Evolutionary conservation across 495 filamentous ascomycete genomes (phyloP).

Genomic region (Trichoderma virens): DNA sequence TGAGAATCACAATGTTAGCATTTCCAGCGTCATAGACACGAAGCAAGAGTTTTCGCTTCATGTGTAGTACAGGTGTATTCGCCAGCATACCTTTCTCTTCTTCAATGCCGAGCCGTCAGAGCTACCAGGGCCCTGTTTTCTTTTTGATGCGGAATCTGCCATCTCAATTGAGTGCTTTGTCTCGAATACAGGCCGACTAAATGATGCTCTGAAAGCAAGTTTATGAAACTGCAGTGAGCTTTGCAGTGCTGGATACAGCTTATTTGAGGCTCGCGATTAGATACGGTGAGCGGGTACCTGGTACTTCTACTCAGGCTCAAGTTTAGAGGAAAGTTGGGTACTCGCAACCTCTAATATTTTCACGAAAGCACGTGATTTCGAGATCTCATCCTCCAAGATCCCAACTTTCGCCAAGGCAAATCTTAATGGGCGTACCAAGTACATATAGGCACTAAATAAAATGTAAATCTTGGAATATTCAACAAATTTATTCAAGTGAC

Average conservation of each 20-base stretch:
- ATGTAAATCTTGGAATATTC: too few species aligned
- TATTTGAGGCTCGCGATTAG: not conserved
- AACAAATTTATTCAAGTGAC: too few species aligned
- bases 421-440: too few species aligned
- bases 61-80: not conserved
- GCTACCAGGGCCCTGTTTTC: slow-evolving; percentile 10
- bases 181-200: not conserved
- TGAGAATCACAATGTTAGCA: not conserved
- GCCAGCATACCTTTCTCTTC: slow-evolving; percentile 23
- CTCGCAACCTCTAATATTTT: not conserved
- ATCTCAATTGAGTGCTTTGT: not conserved
- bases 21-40: not conserved
- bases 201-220: not conserved
- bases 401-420: too few species aligned
- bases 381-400: too few species aligned
- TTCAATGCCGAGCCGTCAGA: slow-evolving; percentile 18
- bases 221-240: not conserved
- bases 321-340: not conserved
- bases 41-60: not conserved
- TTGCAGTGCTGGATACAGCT: not conserved
- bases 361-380: too few species aligned
- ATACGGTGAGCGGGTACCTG: not conserved
- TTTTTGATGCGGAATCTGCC: not conserved
- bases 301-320: not conserved
- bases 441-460: too few species aligned